Conservation (phyloP, 2,329 filamentous ascomycete species). For the Aureobasidium sp. region DNA sequence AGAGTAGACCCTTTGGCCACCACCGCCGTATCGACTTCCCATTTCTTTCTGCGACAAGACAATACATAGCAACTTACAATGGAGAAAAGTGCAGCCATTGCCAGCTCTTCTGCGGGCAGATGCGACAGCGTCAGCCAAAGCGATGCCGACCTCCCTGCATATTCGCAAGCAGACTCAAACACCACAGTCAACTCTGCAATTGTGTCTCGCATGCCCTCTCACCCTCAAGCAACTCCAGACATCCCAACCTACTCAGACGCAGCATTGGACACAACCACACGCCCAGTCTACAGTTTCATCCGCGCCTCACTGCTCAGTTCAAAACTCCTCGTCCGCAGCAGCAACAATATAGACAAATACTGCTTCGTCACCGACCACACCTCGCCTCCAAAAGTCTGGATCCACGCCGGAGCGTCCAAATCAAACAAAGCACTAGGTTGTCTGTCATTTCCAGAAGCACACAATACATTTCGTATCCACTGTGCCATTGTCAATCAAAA, state of each 20-base stretch:
- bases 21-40: background rate
- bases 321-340: background rate
- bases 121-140: background rate
- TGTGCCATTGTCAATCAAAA: background rate
- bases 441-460: background rate
- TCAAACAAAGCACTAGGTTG: background rate
- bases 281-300: background rate
- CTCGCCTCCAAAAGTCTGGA: slow-evolving; percentile 6
- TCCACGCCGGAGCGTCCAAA: slow-evolving; percentile 10
- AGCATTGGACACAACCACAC: background rate
- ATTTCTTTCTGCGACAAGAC: background rate
- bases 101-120: background rate
- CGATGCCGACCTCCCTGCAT: background rate
- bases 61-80: background rate
- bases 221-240: background rate
- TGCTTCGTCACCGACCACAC: slow-evolving; percentile 1
- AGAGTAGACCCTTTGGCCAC: background rate
- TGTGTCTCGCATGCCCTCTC: background rate
- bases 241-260: background rate
- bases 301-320: background rate
- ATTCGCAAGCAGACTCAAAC: background rate
- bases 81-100: background rate
- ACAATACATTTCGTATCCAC: slow-evolving; percentile 9
- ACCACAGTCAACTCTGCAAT: background rate
- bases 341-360: background rate